Base-by-base conservation (phyloP, 441 rosid genomes). In the Erodium trifolium region DNA sequence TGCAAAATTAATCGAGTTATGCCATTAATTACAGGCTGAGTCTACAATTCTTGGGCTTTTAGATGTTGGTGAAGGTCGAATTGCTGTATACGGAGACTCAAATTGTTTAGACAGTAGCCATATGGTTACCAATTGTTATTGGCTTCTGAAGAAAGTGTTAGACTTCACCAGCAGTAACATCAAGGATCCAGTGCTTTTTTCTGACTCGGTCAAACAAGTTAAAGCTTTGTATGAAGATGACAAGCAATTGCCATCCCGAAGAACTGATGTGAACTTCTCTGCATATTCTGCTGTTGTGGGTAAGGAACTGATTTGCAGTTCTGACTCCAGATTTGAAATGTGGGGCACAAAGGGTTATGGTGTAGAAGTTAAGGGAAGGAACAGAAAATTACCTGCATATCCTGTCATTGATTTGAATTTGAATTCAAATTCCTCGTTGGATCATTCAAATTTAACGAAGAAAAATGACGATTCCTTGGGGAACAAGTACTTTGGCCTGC, bases 91-190 rank as follows among this genome's bases (percentile, higher is more conserved):
- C 72, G 99, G 99, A 68, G 99, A 94, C 78, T 94, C 99, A 60
- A 94, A 94, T 79, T 94, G 99, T 81, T 75, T 94, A 74, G 99
- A 94, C 73, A 88, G 99, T 75, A 94, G 99, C 78, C 99, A 92
- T 76, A 94, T 94, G 99, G 98, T 94, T 66, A 92, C 99, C 13
- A 91, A 92, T 78, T 94, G 99, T 79, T 92, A 87, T 80, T 83
- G 92, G 97, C 96, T 94, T 74, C 82, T 94, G 67, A 86, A 81
- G 79, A 94, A 94, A 80, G 82, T 90, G 63, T 81, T 94, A 67
- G 96, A 91, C 69, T 94, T 88, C 76, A 91, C 94, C 59, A 83
- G 92, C 39, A 78, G 84, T 69, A 85, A 85, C 66, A 77, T 80
- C 71, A 86, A 78, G 77, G 97, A 94, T 80, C 82, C 90, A n/a